Conservation (phyloP, 208 protist species). For the Trypanosoma congolense region DNA sequence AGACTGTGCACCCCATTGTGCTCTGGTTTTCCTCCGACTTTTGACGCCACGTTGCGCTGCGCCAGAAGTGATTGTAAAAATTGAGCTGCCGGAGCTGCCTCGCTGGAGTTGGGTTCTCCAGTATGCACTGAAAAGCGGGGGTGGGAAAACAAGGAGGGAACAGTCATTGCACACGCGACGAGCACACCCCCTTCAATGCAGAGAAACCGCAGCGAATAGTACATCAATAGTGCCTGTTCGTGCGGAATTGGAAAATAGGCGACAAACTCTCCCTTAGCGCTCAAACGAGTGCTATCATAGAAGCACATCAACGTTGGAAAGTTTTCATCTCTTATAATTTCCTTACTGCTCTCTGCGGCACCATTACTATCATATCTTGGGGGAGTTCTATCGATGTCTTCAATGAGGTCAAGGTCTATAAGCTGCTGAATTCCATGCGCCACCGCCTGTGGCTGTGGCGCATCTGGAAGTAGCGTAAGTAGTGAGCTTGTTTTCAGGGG, state of each 20-base stretch:
- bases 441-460: slow-evolving; percentile 21
- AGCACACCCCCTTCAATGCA: slow-evolving; percentile 74
- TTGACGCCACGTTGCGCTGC: slow-evolving; percentile 14
- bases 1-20: slow-evolving; percentile 21
- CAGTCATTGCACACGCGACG: slow-evolving; percentile 68
- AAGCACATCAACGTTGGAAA: slow-evolving; percentile 1
- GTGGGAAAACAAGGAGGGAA: slow-evolving; percentile 45
- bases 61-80: slow-evolving; percentile 12
- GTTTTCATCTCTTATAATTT: background rate
- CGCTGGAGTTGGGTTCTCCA: background rate
- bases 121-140: slow-evolving; percentile 25
- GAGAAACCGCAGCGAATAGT: slow-evolving; percentile 56
- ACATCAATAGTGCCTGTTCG: slow-evolving; percentile 53
- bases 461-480: slow-evolving; percentile 28
- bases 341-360: background rate
- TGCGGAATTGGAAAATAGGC: slow-evolving; percentile 56
- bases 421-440: slow-evolving; percentile 40
- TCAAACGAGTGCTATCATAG: slow-evolving; percentile 31
- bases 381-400: background rate
- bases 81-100: slow-evolving; percentile 13
- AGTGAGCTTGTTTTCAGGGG: slow-evolving; percentile 17
- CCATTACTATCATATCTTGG: background rate
- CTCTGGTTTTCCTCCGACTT: background rate
- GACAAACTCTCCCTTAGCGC: slow-evolving; percentile 46
- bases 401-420: slow-evolving; percentile 42